Conservation (phyloP, 2,329 filamentous ascomycete species). For the Remersonia thermophila region DNA sequence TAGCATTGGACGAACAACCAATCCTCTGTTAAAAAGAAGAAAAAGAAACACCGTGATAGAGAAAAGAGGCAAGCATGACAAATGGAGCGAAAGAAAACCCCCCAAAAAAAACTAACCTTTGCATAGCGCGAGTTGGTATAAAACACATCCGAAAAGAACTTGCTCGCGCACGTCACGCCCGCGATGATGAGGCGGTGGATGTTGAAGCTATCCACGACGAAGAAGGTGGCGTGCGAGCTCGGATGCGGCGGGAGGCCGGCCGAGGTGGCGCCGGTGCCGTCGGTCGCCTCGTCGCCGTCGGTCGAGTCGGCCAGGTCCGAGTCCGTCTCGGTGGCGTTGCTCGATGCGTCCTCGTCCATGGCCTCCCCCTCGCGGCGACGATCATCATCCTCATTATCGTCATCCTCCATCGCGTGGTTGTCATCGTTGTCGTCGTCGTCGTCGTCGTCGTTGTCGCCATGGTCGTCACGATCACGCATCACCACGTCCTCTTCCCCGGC, state of each 20-base stretch:
- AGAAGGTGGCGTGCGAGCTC: constrained; percentile 43
- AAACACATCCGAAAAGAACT: constrained; percentile 98
- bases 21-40: too few relatives aligned
- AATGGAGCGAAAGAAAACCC: background rate
- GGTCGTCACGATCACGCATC: constrained; percentile 26
- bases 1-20: constrained; percentile 2
- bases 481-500: constrained; percentile 21
- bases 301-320: constrained; percentile 11
- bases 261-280: constrained; percentile 2
- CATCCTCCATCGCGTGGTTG: too few relatives aligned
- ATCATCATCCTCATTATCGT: constrained; percentile 28
- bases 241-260: constrained; percentile 8
- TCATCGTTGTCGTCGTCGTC: too few relatives aligned
- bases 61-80: too few relatives aligned
- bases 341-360: constrained; percentile 26
- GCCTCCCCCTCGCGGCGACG: background rate
- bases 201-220: constrained; percentile 98
- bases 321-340: constrained; percentile 16
- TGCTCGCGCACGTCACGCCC: constrained; percentile 94
- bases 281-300: constrained; percentile 16
- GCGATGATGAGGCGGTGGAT: constrained; percentile 95
- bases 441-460: constrained; percentile 30
- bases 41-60: too few relatives aligned
- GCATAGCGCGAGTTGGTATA: constrained; percentile 99
- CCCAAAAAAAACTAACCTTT: constrained; percentile 54